A percentile compares a stretch with the other conserved stretches of the same genome.
phyloP scores from a whole-genome alignment of 345 rosid genomes.

The Heritiera fomes region DNA sequence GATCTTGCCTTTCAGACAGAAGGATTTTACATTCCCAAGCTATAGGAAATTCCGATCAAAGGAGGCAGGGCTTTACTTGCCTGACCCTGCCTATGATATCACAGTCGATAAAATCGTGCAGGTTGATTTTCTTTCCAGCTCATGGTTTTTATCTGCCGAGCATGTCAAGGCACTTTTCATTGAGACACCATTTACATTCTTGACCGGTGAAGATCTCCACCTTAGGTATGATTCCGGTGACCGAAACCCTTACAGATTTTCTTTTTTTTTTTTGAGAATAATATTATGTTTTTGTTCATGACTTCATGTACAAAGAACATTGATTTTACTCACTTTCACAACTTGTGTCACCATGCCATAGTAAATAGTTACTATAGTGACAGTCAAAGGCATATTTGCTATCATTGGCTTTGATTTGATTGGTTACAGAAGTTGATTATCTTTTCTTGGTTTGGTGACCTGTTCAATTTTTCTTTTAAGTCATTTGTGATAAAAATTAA shows the following conservation, averaged over 20 bases:
- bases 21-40: slow-evolving; percentile 95
- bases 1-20: slow-evolving; percentile 92
- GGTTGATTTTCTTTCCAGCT: slow-evolving; percentile 96
- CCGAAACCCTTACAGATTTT: not conserved
- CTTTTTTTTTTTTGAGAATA: not conserved
- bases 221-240: slow-evolving; percentile 51
- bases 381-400: not conserved
- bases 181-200: slow-evolving; percentile 87
- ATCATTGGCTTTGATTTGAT: not conserved
- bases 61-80: slow-evolving; percentile 94
- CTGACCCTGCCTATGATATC: slow-evolving; percentile 96
- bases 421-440: not conserved
- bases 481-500: not conserved
- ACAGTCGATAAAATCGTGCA: slow-evolving; percentile 78
- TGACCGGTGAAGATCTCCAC: slow-evolving; percentile 98
- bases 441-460: slow-evolving; percentile 35
- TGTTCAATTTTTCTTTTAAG: slow-evolving; percentile 22
- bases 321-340: not conserved
- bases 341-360: not conserved
- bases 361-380: not conserved
- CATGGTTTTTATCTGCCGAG: slow-evolving; percentile 94
- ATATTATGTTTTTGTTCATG: not conserved
- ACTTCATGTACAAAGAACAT: not conserved
- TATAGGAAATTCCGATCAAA: slow-evolving; percentile 86
- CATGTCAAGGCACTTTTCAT: slow-evolving; percentile 86